Conservation (phyloP, 495 filamentous ascomycete genomes). For the Talaromyces liani region DNA sequence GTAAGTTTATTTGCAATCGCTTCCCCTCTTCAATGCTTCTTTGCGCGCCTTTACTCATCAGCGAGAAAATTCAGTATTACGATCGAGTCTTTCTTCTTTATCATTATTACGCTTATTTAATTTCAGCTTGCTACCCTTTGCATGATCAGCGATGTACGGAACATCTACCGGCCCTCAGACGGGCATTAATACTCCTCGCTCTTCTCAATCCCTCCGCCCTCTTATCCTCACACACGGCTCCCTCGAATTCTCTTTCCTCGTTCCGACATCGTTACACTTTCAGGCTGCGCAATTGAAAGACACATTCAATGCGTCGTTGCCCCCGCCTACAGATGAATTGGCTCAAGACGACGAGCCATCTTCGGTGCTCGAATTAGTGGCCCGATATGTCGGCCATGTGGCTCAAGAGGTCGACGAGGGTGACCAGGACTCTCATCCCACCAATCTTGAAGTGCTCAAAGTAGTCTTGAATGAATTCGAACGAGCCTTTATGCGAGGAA, state of each 20-base stretch:
- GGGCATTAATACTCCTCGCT: conserved; percentile 90
- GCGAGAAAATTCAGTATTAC: not conserved
- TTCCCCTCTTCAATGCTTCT: conserved; percentile 3
- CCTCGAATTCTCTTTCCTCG: conserved; percentile 88
- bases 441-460: conserved; percentile 81
- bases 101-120: conserved; percentile 10
- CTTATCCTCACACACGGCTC: conserved; percentile 86
- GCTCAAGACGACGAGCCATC: conserved; percentile 97
- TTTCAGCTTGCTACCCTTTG: not conserved
- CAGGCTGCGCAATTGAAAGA: conserved; percentile 90
- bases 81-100: conserved; percentile 6
- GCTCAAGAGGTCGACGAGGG: conserved; percentile 81
- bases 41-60: conserved; percentile 1
- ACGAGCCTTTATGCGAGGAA: conserved; percentile 85
- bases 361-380: conserved; percentile 81
- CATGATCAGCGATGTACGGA: conserved; percentile 64
- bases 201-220: conserved; percentile 78
- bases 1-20: conserved; percentile 6
- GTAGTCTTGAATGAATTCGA: conserved; percentile 91
- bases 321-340: conserved; percentile 87
- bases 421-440: conserved; percentile 79
- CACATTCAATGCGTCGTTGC: conserved; percentile 73
- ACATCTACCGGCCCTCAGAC: conserved; percentile 77
- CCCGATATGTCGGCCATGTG: conserved; percentile 83
- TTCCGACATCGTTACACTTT: conserved; percentile 91